Percentiles rank a stretch among this genome's conserved stretches.
phyloP scores from a whole-genome alignment of 1,139 yeast species.

The Ogataea hybrid region DNA sequence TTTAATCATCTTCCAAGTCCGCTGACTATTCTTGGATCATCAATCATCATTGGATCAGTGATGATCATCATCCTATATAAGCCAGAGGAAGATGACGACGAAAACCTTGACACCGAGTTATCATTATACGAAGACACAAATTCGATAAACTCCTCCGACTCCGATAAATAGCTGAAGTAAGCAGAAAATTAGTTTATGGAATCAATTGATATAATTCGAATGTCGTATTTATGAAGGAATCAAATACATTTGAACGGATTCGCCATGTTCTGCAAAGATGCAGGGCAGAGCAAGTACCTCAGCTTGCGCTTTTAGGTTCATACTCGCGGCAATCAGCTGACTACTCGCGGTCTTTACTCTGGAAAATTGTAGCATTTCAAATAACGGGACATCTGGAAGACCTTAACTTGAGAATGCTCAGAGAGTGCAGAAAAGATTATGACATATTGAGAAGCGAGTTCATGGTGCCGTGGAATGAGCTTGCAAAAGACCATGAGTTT shows the following conservation, averaged over 20 bases:
- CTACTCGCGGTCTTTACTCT: conserved; percentile 21
- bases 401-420: conserved; percentile 12
- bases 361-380: conserved; percentile 19
- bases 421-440: conserved; percentile 18
- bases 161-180: conserved; percentile 5
- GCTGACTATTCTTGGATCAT: conserved; percentile 67
- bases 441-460: conserved; percentile 19
- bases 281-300: conserved; percentile 10
- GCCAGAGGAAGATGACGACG: conserved; percentile 29
- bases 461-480: conserved; percentile 30
- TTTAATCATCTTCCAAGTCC: conserved; percentile 74
- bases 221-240: conserved; percentile 7
- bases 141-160: neutral
- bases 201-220: neutral
- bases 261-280: conserved; percentile 4
- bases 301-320: conserved; percentile 11
- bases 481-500: conserved; percentile 20
- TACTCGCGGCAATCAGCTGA: conserved; percentile 12
- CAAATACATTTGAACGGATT: conserved; percentile 11
- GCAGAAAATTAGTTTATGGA: conserved; percentile 1
- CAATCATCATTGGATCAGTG: conserved; percentile 67
- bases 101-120: conserved; percentile 2
- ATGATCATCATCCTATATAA: conserved; percentile 54
- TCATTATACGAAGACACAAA: conserved; percentile 1
- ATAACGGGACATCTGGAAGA: conserved; percentile 8